Percentiles rank a stretch among this genome's conserved stretches.
Evolutionary conservation across 441 rosid genomes (phyloP).

Genomic region (Populus hybrid): DNA sequence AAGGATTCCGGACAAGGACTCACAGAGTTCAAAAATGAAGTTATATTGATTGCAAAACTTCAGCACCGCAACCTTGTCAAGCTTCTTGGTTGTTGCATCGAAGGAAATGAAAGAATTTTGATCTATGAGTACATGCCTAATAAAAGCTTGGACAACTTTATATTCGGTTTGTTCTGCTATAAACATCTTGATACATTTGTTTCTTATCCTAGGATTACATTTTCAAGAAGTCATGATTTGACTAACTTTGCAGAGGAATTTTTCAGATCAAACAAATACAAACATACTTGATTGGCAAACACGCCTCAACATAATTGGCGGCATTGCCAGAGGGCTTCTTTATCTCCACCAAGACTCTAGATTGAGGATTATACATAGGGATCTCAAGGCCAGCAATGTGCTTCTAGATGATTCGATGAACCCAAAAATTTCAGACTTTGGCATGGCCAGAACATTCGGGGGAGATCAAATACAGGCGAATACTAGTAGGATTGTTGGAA

Average conservation of each 20-base stretch:
- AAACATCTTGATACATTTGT: not conserved
- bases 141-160: slow-evolving; percentile 42
- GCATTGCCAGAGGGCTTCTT: slow-evolving; percentile 30
- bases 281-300: slow-evolving; percentile 16
- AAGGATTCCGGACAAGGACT: slow-evolving; percentile 34
- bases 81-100: slow-evolving; percentile 44
- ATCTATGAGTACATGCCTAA: slow-evolving; percentile 39
- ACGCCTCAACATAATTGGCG: slow-evolving; percentile 23
- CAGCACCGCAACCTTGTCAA: slow-evolving; percentile 38
- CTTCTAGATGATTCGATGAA: slow-evolving; percentile 22
- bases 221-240: not conserved
- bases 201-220: not conserved
- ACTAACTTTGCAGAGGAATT: not conserved
- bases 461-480: slow-evolving; percentile 22
- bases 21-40: slow-evolving; percentile 38
- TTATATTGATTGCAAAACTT: slow-evolving; percentile 31
- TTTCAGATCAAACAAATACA: slow-evolving; percentile 23
- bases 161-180: slow-evolving; percentile 29
- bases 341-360: slow-evolving; percentile 31
- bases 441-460: slow-evolving; percentile 27
- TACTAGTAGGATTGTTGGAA: slow-evolving; percentile 23
- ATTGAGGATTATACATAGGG: slow-evolving; percentile 23
- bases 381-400: slow-evolving; percentile 24
- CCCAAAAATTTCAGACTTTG: slow-evolving; percentile 35
- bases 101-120: slow-evolving; percentile 38